These are phyloP conservation scores for Medicago lupulina DNA, from an alignment of 306 rosid species.

Conservation along the genomic window DNA sequence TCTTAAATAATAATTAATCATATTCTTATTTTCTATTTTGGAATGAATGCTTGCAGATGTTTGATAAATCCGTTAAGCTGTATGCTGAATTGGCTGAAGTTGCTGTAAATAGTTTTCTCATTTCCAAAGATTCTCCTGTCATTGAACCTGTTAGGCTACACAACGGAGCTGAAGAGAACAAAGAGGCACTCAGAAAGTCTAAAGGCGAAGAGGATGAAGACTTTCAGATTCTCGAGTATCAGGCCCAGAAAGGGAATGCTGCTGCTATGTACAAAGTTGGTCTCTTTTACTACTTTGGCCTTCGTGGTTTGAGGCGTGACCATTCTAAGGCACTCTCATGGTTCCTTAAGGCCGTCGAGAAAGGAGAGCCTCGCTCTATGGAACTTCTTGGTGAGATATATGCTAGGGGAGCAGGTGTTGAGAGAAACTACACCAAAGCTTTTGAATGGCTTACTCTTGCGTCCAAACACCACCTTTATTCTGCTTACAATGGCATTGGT, in stretches of 20 bases:
- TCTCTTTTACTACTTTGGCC: slow-evolving; percentile 93
- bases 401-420: slow-evolving; percentile 96
- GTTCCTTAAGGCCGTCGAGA: slow-evolving; percentile 92
- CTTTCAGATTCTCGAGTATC: slow-evolving; percentile 92
- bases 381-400: slow-evolving; percentile 95
- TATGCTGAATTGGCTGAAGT: slow-evolving; percentile 90
- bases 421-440: slow-evolving; percentile 90
- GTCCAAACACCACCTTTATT: slow-evolving; percentile 73
- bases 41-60: slow-evolving; percentile 57
- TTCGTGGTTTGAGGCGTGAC: slow-evolving; percentile 93
- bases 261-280: slow-evolving; percentile 95
- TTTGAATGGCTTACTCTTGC: slow-evolving; percentile 93
- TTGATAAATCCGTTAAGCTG: slow-evolving; percentile 78
- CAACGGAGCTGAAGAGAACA: slow-evolving; percentile 92
- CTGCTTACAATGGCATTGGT: slow-evolving; percentile 96
- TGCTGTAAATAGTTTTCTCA: slow-evolving; percentile 86
- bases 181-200: slow-evolving; percentile 86
- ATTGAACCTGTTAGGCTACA: slow-evolving; percentile 90
- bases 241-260: slow-evolving; percentile 94
- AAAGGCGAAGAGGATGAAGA: slow-evolving; percentile 97
- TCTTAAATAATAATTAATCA: too few species aligned
- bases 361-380: slow-evolving; percentile 95
- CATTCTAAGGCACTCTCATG: slow-evolving; percentile 81
- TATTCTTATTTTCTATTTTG: too few species aligned
- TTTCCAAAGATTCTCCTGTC: slow-evolving; percentile 85